Conservation (phyloP, 1,139 yeast species). For the Kazachstania sp. region DNA sequence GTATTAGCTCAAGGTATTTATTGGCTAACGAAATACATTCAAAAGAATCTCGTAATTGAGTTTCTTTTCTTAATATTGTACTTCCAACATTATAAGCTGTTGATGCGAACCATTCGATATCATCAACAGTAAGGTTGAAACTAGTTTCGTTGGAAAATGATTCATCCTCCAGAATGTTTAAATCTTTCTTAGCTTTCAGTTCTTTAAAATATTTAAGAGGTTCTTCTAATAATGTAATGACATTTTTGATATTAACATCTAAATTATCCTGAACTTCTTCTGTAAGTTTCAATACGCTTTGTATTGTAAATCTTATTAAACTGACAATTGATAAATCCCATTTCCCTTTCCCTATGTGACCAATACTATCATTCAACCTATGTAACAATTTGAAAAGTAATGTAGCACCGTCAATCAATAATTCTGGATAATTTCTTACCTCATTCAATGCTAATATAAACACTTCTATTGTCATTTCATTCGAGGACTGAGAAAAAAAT, state of each 20-base stretch:
- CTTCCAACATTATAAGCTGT: constrained; percentile 19
- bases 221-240: constrained; percentile 10
- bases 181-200: constrained; percentile 3
- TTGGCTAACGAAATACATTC: constrained; percentile 9
- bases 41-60: not conserved
- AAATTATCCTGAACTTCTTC: constrained; percentile 10
- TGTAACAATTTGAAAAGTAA: constrained; percentile 16
- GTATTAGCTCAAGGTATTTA: constrained; percentile 14
- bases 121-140: constrained; percentile 13
- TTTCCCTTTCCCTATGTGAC: not conserved
- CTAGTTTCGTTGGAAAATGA: not conserved
- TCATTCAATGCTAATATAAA: constrained; percentile 18
- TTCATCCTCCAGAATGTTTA: constrained; percentile 1
- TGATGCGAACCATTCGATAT: constrained; percentile 27
- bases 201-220: constrained; percentile 10
- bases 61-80: constrained; percentile 6
- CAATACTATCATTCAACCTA: not conserved
- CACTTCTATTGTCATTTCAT: constrained; percentile 13
- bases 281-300: constrained; percentile 17
- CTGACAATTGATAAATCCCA: constrained; percentile 12
- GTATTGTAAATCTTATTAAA: constrained; percentile 21
- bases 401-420: constrained; percentile 12
- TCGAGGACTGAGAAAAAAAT: constrained; percentile 10
- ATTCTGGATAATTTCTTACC: constrained; percentile 13
- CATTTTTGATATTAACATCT: constrained; percentile 8